phyloP scores from a whole-genome alignment of 2,329 filamentous ascomycete species.

The Trichophaea hybrida region DNA sequence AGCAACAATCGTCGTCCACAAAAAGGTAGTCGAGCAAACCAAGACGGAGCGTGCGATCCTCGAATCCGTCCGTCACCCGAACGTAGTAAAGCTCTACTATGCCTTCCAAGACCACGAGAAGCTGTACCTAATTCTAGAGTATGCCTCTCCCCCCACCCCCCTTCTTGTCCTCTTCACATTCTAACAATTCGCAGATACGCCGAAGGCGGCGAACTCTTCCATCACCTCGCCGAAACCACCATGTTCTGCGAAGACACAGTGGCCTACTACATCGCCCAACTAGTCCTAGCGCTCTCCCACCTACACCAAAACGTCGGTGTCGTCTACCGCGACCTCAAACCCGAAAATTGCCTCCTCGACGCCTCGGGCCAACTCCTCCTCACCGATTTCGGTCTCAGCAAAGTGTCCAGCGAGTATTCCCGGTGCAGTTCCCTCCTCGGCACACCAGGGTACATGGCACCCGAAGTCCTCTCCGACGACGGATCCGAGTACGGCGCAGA shows the following conservation, averaged over 20 bases:
- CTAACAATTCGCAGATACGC: constrained; percentile 45
- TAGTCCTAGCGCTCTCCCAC: constrained; percentile 85
- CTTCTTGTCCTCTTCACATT: not conserved
- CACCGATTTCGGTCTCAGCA: constrained; percentile 93
- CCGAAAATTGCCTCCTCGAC: constrained; percentile 91
- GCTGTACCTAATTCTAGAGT: constrained; percentile 85
- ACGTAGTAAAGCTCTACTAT: constrained; percentile 96
- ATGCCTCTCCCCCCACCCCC: not conserved
- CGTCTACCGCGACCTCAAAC: constrained; percentile 92
- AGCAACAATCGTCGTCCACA: constrained; percentile 85
- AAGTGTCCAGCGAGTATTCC: constrained; percentile 58
- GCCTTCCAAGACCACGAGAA: constrained; percentile 98
- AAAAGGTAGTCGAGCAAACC: constrained; percentile 90
- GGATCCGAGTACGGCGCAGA: constrained; percentile 80
- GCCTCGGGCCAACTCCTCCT: constrained; percentile 80
- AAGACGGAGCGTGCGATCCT: constrained; percentile 92
- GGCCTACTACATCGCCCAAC: constrained; percentile 97
- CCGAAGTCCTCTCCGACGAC: constrained; percentile 76
- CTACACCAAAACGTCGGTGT: constrained; percentile 85
- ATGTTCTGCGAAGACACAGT: constrained; percentile 87
- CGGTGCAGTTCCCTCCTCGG: constrained; percentile 81
- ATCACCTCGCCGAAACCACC: constrained; percentile 80
- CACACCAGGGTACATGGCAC: constrained; percentile 97
- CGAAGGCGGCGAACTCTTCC: constrained; percentile 90
- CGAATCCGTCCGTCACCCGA: constrained; percentile 88